These are phyloP conservation scores for Cyclostephanos invisitatus DNA, from an alignment of 108 stramenopile species.

Conservation along the genomic window DNA sequence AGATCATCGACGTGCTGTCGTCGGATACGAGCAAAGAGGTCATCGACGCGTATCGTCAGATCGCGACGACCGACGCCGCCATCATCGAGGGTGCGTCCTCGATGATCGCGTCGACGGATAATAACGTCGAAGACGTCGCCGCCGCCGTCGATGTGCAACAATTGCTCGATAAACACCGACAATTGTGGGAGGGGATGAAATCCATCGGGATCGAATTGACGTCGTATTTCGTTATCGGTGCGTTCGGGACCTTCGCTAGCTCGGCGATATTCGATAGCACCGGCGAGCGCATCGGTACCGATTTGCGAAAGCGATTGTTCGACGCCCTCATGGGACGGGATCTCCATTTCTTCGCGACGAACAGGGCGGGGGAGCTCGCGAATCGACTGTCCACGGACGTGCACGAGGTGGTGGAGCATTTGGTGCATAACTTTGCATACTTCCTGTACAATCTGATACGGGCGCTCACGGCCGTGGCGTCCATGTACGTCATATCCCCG, in stretches of 20 bases:
- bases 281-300: slow-evolving; percentile 46
- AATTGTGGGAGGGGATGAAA: slow-evolving; percentile 17
- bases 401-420: slow-evolving; percentile 49
- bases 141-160: not conserved
- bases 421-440: slow-evolving; percentile 43
- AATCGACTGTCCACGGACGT: slow-evolving; percentile 52
- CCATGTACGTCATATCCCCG: slow-evolving; percentile 39
- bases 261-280: slow-evolving; percentile 43
- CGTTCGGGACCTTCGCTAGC: slow-evolving; percentile 29
- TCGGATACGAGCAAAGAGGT: not conserved
- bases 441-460: slow-evolving; percentile 40
- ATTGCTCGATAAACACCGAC: not conserved
- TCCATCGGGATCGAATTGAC: slow-evolving; percentile 34
- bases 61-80: too few relatives aligned
- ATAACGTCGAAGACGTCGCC: not conserved
- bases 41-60: slow-evolving; percentile 5
- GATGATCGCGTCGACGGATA: too few relatives aligned
- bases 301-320: slow-evolving; percentile 39
- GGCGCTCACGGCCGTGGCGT: slow-evolving; percentile 26
- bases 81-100: too few relatives aligned
- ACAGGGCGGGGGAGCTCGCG: slow-evolving; percentile 44
- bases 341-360: slow-evolving; percentile 39
- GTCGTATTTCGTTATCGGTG: slow-evolving; percentile 37
- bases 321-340: slow-evolving; percentile 36
- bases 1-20: slow-evolving; percentile 47